Conservation (phyloP, 192 early-diverging fungal species). For the Podila epicladia region DNA sequence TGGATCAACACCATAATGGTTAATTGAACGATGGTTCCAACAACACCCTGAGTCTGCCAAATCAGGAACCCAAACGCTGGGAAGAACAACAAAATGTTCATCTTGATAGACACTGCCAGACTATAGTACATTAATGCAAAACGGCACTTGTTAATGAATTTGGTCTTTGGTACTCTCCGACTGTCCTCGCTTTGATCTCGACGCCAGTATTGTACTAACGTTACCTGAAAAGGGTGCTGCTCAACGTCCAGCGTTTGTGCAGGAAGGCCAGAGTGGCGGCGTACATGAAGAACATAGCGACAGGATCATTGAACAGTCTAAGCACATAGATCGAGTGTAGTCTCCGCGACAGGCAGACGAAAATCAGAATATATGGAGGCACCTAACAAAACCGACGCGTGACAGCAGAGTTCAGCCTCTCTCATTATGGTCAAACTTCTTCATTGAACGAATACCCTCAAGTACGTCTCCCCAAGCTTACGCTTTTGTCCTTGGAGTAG, state of each 20-base stretch:
- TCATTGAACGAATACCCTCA: neutral
- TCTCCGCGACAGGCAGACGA: slow-evolving; percentile 81
- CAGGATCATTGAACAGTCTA: slow-evolving; percentile 92
- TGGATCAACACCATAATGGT: slow-evolving; percentile 58
- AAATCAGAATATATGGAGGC: slow-evolving; percentile 70
- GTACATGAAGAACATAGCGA: slow-evolving; percentile 90
- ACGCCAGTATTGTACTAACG: neutral
- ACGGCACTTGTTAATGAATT: neutral
- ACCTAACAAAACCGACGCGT: slow-evolving; percentile 51
- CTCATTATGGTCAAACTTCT: neutral
- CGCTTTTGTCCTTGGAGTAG: slow-evolving; percentile 65
- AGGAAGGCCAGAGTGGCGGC: slow-evolving; percentile 71
- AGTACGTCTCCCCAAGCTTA: slow-evolving; percentile 16
- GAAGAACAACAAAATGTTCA: slow-evolving; percentile 93
- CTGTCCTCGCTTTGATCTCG: too few relatives aligned
- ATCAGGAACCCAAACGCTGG: slow-evolving; percentile 83
- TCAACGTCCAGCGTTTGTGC: slow-evolving; percentile 55
- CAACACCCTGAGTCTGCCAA: slow-evolving; percentile 59
- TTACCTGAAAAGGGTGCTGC: slow-evolving; percentile 76
- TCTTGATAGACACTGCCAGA: slow-evolving; percentile 88
- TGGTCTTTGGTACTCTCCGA: too few relatives aligned
- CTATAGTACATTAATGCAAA: slow-evolving; percentile 52
- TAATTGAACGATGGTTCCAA: slow-evolving; percentile 59
- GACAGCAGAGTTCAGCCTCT: neutral
- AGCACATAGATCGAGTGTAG: slow-evolving; percentile 94